Evolutionary conservation across 805 yeast species (phyloP).

Genomic region (Saturnispora ahearnii): DNA sequence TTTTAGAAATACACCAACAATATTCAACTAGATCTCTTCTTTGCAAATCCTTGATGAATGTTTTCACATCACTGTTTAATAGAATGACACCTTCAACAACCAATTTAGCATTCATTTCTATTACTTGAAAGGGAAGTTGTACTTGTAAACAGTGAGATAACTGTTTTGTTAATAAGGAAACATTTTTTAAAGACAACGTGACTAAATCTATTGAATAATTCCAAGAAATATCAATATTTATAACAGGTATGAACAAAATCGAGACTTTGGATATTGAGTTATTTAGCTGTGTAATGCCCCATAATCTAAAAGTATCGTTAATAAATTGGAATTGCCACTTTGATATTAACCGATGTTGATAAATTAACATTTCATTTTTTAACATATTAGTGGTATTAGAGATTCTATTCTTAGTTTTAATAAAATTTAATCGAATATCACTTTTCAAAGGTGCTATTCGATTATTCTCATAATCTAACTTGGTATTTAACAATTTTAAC

Average conservation of each 20-base stretch:
- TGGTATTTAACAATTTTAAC: background rate
- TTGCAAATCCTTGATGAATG: background rate
- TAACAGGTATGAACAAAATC: constrained; percentile 22
- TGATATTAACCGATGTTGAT: constrained; percentile 3
- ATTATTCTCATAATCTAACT: background rate
- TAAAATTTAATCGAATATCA: background rate
- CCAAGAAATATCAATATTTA: constrained; percentile 17
- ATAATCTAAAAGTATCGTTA: constrained; percentile 2
- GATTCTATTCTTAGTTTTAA: background rate
- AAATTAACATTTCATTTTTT: background rate
- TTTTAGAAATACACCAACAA: constrained; percentile 6
- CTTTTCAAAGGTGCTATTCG: background rate
- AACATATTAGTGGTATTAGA: background rate
- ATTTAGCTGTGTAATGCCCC: constrained; percentile 7
- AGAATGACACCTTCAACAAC: constrained; percentile 1
- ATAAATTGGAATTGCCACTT: background rate
- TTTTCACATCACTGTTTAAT: background rate
- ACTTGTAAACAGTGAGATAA: constrained; percentile 15
- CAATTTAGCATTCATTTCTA: background rate
- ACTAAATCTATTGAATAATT: constrained; percentile 17
- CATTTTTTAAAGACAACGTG: constrained; percentile 17
- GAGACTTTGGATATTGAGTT: constrained; percentile 8
- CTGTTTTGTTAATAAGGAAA: constrained; percentile 14
- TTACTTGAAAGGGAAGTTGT: constrained; percentile 18
- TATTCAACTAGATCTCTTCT: constrained; percentile 2